A percentile compares a stretch with the other conserved stretches of the same genome.
Evolutionary conservation across 2,329 filamentous ascomycete genomes (phyloP).

Genomic region (Aspergillus japonicus): DNA sequence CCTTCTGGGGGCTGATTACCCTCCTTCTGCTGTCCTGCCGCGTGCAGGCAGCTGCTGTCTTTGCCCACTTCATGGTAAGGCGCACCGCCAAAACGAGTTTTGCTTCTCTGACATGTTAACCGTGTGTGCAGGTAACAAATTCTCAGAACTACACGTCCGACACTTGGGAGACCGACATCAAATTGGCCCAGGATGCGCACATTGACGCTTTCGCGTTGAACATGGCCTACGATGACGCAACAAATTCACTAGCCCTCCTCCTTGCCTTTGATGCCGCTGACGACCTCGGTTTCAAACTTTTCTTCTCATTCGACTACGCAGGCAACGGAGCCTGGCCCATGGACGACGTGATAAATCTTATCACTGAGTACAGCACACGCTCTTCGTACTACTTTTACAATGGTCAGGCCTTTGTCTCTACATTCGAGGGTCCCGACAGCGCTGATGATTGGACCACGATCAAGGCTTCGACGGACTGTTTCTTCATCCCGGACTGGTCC

Average conservation of each 20-base stretch:
- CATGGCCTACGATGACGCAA: slow-evolving; percentile 30
- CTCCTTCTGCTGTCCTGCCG: no score
- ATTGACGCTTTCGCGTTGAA: slow-evolving; percentile 46
- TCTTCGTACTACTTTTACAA: slow-evolving; percentile 29
- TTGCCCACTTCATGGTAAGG: no score
- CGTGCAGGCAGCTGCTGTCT: no score
- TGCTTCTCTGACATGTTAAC: no score
- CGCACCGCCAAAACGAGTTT: no score
- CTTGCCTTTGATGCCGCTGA: slow-evolving; percentile 26
- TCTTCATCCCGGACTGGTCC: slow-evolving; percentile 50
- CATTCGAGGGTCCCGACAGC: slow-evolving; percentile 46
- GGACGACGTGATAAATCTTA: slow-evolving; percentile 23
- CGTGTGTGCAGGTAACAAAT: no score
- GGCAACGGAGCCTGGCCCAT: slow-evolving; percentile 31
- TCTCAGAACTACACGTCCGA: no score
- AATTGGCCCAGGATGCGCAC: slow-evolving; percentile 32
- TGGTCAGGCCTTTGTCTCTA: slow-evolving; percentile 38
- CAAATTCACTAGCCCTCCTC: slow-evolving; percentile 10
- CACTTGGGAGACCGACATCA: slow-evolving; percentile 29
- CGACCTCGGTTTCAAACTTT: slow-evolving; percentile 29
- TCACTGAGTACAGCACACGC: slow-evolving; percentile 22
- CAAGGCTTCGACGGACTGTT: slow-evolving; percentile 40
- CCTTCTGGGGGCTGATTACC: no score
- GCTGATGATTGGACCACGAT: slow-evolving; percentile 46
- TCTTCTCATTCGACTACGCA: slow-evolving; percentile 40